Evolutionary conservation across 1,139 yeast genomes (phyloP), one percentile per base, ranked within the genome.

Genomic region (Geotrichum cucujoidarum): DNA sequence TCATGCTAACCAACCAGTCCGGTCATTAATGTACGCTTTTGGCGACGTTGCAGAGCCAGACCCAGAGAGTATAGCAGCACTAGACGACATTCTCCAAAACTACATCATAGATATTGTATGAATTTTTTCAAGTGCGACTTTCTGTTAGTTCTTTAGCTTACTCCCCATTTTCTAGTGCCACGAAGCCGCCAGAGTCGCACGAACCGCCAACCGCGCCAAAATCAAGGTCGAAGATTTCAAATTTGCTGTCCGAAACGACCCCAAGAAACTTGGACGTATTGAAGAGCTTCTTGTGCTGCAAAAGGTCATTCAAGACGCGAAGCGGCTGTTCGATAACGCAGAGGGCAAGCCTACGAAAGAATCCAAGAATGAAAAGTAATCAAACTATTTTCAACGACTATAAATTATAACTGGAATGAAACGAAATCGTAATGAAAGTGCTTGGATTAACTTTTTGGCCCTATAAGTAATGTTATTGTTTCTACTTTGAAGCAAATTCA

Each of bases 141-240:
- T 62, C 45, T 13, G 4, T 22, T 36, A 6, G 17, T 21, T 8
- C 32, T 27, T 17, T 8, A 13, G 10, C 18, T 22, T 21, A 32
- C 32, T 62, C 60, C 43, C 62, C 60, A 40, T 55, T 58, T 21
- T 24, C 50, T 58, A 51, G 53, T 81, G 84, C 58, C 76, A 72
- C 53, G 80, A 76, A 46, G 82, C 85, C 0, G 70, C 78, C 2
- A 69, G 77, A 13, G 75, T 74, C 48, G 77, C 81, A 2, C 66
- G 70, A 21, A 71, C 74, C 0, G 72, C 76, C 17, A 81, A 82
- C 40, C 73, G 95, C 42, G 78, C 78, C 47, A 81, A 94, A 64
- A 79, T 90, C 54, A 83, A 84, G 60, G 82, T 89, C 47, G 95
- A 88, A 53, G 97, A 90, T 63, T 80, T 90, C 68, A 86, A 84